Base-by-base conservation (phyloP, 192 early-diverging fungal species). In the Spizellomyces sp. region DNA sequence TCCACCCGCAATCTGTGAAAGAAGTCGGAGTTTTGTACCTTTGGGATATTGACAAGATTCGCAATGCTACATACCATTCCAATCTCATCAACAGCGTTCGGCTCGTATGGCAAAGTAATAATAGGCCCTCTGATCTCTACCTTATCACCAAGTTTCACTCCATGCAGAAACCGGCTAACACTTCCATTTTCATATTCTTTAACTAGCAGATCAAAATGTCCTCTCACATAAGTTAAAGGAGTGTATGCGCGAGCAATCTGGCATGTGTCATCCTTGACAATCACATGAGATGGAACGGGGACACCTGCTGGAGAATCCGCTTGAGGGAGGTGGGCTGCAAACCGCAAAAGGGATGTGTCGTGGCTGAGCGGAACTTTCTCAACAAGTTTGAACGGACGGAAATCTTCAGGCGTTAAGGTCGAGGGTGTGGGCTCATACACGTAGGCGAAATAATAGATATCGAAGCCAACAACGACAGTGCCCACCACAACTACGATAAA, bases 51-150 rank as follows among this genome's bases (percentile, higher is more conserved):
- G 22, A 19, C 43, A 61, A 69, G 74, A 78, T 90, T 86, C 0
- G 89, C 6, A 65, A 48, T 56, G 87, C 90, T 87, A 64, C 85
- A 84, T 67, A 94, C 86, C 92, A 95, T 89, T 45, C 88, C 90
- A 54, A 96, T 82, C 50, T 91, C 77, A 56, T 83, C 80, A 42
- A 80, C 78, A 62, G 82, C 72, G 73, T 88, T 90, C 15, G 87
- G 79, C 64, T 71, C 70, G 71, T 94, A 94, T 47, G 81, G 82
- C 67, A 86, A 87, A 68, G 90, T 89, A 48, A 81, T 77, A 21
- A 92, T 77, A 9, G 95, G 93, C 41, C 95, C 95, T 69, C 93
- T 89, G 69, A 91, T 78, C 46, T 85, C 83, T 8, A 95, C 72
- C 22, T 42, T 67, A 36, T 95, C 91, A 14, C 93, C 93, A 17